phyloP scores from a whole-genome alignment of 805 yeast species.

The Candida palmyrensis region DNA sequence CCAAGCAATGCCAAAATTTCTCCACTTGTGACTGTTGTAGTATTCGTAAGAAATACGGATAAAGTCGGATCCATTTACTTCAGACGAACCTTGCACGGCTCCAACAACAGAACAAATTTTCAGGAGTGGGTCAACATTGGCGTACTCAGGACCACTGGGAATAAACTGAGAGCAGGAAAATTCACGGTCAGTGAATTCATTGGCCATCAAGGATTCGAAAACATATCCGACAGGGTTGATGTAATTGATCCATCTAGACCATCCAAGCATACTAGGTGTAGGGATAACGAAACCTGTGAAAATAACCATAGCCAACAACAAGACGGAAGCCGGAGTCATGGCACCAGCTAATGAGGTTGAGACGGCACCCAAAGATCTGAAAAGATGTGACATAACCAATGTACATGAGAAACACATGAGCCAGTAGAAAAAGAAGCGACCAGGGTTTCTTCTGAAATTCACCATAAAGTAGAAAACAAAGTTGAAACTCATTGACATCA shows the following conservation, averaged over 20 bases:
- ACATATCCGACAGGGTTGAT: slow-evolving; percentile 39
- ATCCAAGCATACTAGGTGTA: slow-evolving; percentile 47
- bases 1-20: slow-evolving; percentile 67
- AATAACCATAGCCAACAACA: slow-evolving; percentile 49
- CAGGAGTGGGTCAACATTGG: slow-evolving; percentile 25
- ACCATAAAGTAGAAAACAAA: slow-evolving; percentile 46
- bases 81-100: slow-evolving; percentile 46
- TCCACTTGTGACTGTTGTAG: slow-evolving; percentile 62
- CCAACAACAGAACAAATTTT: slow-evolving; percentile 61
- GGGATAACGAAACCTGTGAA: slow-evolving; percentile 47
- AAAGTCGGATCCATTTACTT: slow-evolving; percentile 59
- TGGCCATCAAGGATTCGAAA: slow-evolving; percentile 56
- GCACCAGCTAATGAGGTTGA: slow-evolving; percentile 37
- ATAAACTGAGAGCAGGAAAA: slow-evolving; percentile 53
- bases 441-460: slow-evolving; percentile 30
- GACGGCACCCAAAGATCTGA: slow-evolving; percentile 38
- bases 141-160: slow-evolving; percentile 58
- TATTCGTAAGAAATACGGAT: slow-evolving; percentile 45
- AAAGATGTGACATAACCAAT: slow-evolving; percentile 37
- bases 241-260: slow-evolving; percentile 55
- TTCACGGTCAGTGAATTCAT: slow-evolving; percentile 56
- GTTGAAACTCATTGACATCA: slow-evolving; percentile 25
- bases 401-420: slow-evolving; percentile 25
- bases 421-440: slow-evolving; percentile 36
- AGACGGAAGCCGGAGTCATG: slow-evolving; percentile 40